These are phyloP conservation scores for Lenwebbia sp. DNA, from an alignment of 345 rosid genomes.

Conservation along the genomic window DNA sequence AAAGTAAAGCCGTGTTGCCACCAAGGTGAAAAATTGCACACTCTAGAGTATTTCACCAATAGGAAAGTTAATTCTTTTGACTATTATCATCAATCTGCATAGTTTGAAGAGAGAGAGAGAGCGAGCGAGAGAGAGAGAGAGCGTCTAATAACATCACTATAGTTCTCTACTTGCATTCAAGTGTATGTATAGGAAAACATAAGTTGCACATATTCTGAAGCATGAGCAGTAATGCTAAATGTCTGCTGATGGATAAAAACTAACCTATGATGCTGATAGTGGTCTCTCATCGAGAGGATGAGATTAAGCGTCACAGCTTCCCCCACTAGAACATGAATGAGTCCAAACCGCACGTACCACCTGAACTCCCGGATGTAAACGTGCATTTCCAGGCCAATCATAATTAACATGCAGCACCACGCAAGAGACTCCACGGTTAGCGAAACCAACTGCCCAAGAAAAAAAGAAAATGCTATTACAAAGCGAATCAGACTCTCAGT, in stretches of 20 bases:
- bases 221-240: not conserved
- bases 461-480: not conserved
- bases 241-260: not conserved
- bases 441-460: slow-evolving; percentile 35
- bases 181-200: not conserved
- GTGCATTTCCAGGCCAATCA: slow-evolving; percentile 59
- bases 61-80: not conserved
- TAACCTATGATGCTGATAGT: slow-evolving; percentile 28
- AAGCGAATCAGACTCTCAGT: not conserved
- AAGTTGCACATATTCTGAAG: not conserved
- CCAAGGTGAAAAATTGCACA: not conserved
- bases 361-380: slow-evolving; percentile 62
- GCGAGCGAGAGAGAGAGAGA: not conserved
- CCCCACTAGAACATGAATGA: slow-evolving; percentile 70
- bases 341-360: slow-evolving; percentile 79
- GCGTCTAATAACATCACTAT: not conserved
- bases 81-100: not conserved
- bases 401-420: slow-evolving; percentile 69
- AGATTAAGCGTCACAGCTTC: slow-evolving; percentile 76
- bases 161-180: not conserved
- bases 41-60: not conserved
- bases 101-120: not conserved
- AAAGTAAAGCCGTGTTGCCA: slow-evolving; percentile 4
- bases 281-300: slow-evolving; percentile 41
- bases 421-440: slow-evolving; percentile 51